These are phyloP conservation scores for Mortierella claussenii DNA, from an alignment of 192 early-diverging fungal species.

Conservation along the genomic window DNA sequence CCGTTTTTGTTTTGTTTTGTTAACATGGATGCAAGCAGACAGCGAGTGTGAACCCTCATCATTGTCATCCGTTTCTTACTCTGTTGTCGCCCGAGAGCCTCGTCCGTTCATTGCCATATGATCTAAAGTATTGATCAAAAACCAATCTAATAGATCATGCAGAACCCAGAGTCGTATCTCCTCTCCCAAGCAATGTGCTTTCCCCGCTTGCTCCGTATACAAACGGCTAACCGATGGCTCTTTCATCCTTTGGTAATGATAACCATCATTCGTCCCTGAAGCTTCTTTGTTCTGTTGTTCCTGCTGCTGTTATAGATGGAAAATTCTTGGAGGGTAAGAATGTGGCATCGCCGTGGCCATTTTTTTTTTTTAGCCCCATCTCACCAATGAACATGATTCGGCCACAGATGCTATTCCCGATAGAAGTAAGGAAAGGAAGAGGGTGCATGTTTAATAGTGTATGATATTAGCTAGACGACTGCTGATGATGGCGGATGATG, in stretches of 20 bases:
- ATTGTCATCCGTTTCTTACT: not conserved
- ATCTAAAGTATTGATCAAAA: not conserved
- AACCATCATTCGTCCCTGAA: not conserved
- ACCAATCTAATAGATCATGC: not conserved
- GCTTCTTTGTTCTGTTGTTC: not conserved
- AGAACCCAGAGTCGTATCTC: not conserved
- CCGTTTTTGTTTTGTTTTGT: not conserved
- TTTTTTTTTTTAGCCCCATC: not conserved
- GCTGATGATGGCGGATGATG: slow-evolving; percentile 18
- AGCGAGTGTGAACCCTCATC: not conserved
- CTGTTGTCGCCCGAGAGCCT: not conserved
- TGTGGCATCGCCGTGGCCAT: not conserved
- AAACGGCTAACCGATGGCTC: not conserved
- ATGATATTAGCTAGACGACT: no score
- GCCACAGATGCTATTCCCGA: not conserved
- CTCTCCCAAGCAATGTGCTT: not conserved
- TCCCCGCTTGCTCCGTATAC: not conserved
- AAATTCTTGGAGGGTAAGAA: not conserved
- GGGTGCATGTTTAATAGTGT: no score
- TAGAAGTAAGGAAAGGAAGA: no score
- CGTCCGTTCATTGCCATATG: not conserved
- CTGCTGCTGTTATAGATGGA: no score
- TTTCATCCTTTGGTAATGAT: not conserved
- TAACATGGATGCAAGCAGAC: not conserved
- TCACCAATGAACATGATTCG: not conserved